Evolutionary conservation across 1,139 yeast genomes (phyloP).

Genomic region (Debaryomyces coudertii): DNA sequence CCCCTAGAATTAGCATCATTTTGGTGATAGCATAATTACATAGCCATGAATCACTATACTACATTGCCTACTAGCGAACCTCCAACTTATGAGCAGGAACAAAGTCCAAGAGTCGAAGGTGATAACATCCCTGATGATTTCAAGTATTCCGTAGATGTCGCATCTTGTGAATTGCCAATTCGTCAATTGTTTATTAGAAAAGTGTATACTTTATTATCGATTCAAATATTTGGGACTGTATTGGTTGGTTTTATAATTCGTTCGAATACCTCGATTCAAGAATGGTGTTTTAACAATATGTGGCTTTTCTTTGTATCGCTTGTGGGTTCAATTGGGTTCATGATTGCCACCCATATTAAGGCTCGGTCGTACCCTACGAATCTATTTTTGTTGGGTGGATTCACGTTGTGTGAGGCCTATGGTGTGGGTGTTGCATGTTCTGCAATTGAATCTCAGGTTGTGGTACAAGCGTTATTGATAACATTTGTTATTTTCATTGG

Average conservation of each 20-base stretch:
- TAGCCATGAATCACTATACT: constrained; percentile 11
- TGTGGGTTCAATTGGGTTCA: constrained; percentile 61
- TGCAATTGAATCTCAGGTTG: constrained; percentile 62
- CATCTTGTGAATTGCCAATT: constrained; percentile 74
- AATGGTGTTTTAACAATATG: constrained; percentile 62
- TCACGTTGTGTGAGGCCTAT: constrained; percentile 77
- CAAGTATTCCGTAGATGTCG: constrained; percentile 78
- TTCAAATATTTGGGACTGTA: constrained; percentile 67
- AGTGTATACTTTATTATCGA: constrained; percentile 71
- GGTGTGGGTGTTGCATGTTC: constrained; percentile 70
- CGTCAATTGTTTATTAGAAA: constrained; percentile 78
- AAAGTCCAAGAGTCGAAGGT: constrained; percentile 33
- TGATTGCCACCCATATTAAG: constrained; percentile 62
- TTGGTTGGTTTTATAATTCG: constrained; percentile 60
- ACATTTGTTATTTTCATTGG: constrained; percentile 75
- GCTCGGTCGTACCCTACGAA: constrained; percentile 67
- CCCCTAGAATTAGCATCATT: neutral
- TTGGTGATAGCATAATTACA: neutral
- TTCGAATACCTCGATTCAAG: constrained; percentile 48
- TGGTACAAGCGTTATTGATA: constrained; percentile 71
- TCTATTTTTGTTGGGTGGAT: constrained; percentile 59
- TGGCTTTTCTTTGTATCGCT: constrained; percentile 64
- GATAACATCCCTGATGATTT: constrained; percentile 74
- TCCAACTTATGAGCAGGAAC: constrained; percentile 29
- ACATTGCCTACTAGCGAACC: constrained; percentile 20